Evolutionary conservation across 495 filamentous ascomycete species (phyloP).

Genomic region (Penicillium chermesinum): DNA sequence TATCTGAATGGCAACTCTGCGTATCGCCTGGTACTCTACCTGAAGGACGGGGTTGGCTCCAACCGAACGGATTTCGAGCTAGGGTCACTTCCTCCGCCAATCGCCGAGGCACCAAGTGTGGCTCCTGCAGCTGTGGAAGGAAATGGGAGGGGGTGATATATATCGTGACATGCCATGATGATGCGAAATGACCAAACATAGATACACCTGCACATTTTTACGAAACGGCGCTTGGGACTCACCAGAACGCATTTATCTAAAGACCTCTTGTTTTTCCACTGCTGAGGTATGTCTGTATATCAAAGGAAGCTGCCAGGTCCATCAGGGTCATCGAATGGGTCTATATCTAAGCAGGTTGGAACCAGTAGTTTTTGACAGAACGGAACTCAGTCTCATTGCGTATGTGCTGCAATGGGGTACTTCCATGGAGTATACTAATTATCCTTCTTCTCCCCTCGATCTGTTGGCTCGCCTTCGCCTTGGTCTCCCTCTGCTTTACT

Average conservation of each 20-base stretch:
- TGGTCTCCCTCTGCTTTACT: conserved; percentile 1
- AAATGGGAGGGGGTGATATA: conserved; percentile 17
- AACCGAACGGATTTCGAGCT: conserved; percentile 38
- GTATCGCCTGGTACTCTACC: conserved; percentile 76
- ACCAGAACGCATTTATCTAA: neutral
- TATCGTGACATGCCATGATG: conserved; percentile 3
- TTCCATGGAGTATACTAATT: neutral
- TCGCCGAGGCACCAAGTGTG: conserved; percentile 3
- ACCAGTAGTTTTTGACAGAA: neutral
- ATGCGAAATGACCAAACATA: conserved; percentile 25
- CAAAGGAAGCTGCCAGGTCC: too few relatives aligned
- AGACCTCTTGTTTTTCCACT: too few relatives aligned
- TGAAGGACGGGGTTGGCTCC: conserved; percentile 58
- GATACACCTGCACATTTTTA: conserved; percentile 13
- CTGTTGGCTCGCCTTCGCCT: conserved; percentile 4
- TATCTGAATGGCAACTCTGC: conserved; percentile 97
- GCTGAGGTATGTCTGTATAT: too few relatives aligned
- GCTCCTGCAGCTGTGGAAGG: conserved; percentile 13
- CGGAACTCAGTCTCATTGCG: too few relatives aligned
- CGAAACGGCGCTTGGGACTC: conserved; percentile 12
- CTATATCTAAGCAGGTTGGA: too few relatives aligned
- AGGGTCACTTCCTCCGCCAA: conserved; percentile 18
- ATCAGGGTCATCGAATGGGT: too few relatives aligned
- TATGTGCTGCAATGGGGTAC: neutral
- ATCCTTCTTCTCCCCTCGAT: neutral